Evolutionary conservation across 495 filamentous ascomycete species (phyloP).

Genomic region (Hypoxylon lenormandii): DNA sequence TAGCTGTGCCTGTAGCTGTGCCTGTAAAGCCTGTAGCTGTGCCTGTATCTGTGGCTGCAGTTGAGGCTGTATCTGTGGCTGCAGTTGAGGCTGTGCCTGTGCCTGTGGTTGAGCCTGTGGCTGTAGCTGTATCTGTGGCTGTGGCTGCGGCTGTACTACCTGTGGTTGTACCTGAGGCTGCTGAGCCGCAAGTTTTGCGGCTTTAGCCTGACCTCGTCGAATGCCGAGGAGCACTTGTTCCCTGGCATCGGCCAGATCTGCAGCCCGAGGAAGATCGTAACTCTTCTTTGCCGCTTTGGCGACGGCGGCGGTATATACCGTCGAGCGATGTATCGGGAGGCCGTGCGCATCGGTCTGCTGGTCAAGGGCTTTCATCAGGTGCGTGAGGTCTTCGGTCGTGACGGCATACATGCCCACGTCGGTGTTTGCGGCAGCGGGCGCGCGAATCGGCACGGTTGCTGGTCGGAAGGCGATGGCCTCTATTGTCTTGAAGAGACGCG

Average conservation of each 20-base stretch:
- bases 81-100: too few relatives aligned
- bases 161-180: too few relatives aligned
- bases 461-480: not conserved
- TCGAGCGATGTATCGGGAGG: not conserved
- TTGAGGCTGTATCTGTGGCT: too few relatives aligned
- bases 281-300: not conserved
- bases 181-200: not conserved
- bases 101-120: too few relatives aligned
- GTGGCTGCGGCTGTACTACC: too few relatives aligned
- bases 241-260: not conserved
- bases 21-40: too few relatives aligned
- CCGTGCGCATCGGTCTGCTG: not conserved
- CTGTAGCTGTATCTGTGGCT: too few relatives aligned
- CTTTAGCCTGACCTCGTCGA: not conserved
- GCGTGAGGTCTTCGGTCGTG: not conserved
- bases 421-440: too few relatives aligned
- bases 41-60: too few relatives aligned
- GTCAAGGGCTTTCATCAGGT: not conserved
- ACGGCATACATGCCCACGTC: not conserved
- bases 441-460: not conserved
- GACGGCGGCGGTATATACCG: not conserved
- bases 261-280: not conserved
- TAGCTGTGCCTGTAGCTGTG: too few relatives aligned
- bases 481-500: slow-evolving; percentile 9
- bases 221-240: not conserved